Conservation (phyloP, 2,329 filamentous ascomycete genomes). For the Xylariales sp. region DNA sequence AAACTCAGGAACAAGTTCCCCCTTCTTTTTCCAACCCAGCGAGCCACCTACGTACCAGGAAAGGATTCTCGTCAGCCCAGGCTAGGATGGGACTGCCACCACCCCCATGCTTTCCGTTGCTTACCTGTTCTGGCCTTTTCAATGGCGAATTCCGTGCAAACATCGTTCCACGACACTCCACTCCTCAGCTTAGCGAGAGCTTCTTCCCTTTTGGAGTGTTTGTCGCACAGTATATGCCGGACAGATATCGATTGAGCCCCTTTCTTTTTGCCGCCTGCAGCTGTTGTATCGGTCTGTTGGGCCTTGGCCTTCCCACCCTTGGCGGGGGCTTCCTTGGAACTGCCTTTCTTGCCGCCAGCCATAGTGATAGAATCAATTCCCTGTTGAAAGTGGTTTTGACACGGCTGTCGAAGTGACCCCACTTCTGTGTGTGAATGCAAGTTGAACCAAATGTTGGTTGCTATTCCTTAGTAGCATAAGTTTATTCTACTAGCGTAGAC, state of each 20-base stretch:
- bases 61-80: not conserved
- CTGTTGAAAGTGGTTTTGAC: not conserved
- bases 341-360: slow-evolving; percentile 14
- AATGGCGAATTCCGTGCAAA: slow-evolving; percentile 3
- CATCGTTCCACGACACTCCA: not conserved
- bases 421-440: too few relatives aligned
- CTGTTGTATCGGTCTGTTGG: slow-evolving; percentile 7
- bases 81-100: too few relatives aligned
- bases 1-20: slow-evolving; percentile 1
- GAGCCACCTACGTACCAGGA: not conserved
- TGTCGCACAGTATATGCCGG: slow-evolving; percentile 57
- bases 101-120: too few relatives aligned
- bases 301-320: slow-evolving; percentile 34
- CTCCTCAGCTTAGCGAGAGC: slow-evolving; percentile 5
- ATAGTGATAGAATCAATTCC: slow-evolving; percentile 8
- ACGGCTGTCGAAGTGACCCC: slow-evolving; percentile 7
- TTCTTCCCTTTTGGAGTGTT: slow-evolving; percentile 8
- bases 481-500: not conserved
- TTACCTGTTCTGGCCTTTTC: slow-evolving; percentile 9
- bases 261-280: slow-evolving; percentile 51
- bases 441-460: slow-evolving; percentile 7
- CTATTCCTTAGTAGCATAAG: not conserved
- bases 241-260: slow-evolving; percentile 68
- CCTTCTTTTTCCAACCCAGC: slow-evolving; percentile 1
- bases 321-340: slow-evolving; percentile 19